Evolutionary conservation across 768 basidiomycete species (phyloP).

Genomic region (Neoboletus magnificus): DNA sequence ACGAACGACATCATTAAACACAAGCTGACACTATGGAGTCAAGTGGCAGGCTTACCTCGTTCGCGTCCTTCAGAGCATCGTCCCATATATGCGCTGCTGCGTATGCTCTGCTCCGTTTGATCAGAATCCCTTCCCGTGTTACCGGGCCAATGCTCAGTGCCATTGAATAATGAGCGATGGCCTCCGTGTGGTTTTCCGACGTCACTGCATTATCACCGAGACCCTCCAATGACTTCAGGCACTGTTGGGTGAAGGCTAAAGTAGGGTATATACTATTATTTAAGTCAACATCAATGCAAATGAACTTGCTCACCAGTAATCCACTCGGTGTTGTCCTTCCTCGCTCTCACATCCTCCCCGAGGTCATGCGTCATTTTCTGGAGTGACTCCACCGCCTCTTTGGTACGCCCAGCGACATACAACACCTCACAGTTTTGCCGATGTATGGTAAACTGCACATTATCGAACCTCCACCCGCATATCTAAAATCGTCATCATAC

Average conservation of each 20-base stretch:
- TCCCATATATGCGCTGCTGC: background rate
- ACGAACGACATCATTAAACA: background rate
- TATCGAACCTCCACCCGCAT: constrained; percentile 12
- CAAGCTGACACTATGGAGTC: background rate
- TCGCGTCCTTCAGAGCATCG: background rate
- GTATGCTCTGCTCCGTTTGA: constrained; percentile 5
- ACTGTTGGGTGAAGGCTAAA: constrained; percentile 1
- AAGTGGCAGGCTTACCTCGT: constrained; percentile 1
- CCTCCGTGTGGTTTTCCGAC: background rate
- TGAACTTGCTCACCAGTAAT: background rate
- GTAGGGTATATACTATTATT: background rate
- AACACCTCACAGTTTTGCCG: constrained; percentile 3
- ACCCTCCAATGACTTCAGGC: background rate
- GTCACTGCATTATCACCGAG: background rate
- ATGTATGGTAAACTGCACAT: background rate
- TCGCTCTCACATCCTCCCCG: background rate
- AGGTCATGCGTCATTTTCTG: background rate
- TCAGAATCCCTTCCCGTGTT: background rate
- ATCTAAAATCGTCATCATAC: background rate
- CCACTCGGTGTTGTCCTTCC: constrained; percentile 4
- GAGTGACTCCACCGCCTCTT: background rate
- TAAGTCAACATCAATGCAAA: background rate
- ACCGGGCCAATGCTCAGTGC: background rate
- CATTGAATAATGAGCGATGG: background rate
- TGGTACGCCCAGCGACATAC: background rate